Evolutionary conservation across 2,329 filamentous ascomycete species (phyloP).

Genomic region (Scytalidium lignicola): DNA sequence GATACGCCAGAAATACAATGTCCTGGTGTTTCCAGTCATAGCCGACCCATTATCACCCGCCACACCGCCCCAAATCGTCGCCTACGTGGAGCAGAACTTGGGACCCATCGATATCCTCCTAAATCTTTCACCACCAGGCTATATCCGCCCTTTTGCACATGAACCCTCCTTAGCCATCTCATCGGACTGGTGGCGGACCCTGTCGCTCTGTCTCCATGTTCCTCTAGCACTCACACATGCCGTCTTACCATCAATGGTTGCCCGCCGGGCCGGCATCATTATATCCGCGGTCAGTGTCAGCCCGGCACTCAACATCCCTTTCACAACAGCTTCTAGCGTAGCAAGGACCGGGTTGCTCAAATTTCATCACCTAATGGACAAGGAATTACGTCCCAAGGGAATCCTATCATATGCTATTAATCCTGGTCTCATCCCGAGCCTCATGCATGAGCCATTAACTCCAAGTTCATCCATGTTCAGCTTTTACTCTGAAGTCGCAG

Average conservation of each 20-base stretch:
- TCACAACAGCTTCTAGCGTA: slow-evolving; percentile 8
- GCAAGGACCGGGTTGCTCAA: slow-evolving; percentile 15
- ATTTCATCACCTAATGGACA: slow-evolving; percentile 17
- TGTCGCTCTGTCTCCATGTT: slow-evolving; percentile 2
- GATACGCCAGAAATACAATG: slow-evolving; percentile 13
- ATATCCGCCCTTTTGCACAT: neutral
- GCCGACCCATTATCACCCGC: slow-evolving; percentile 1
- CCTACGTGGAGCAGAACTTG: neutral
- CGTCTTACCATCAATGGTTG: slow-evolving; percentile 16
- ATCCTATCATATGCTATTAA: slow-evolving; percentile 15
- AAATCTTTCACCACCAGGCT: slow-evolving; percentile 1
- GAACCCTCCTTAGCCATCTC: neutral
- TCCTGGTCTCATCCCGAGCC: slow-evolving; percentile 11
- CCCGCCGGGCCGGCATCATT: slow-evolving; percentile 12
- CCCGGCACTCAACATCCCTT: slow-evolving; percentile 8
- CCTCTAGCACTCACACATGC: slow-evolving; percentile 13
- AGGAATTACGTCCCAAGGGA: slow-evolving; percentile 15
- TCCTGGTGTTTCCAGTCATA: neutral
- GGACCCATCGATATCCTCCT: slow-evolving; percentile 1
- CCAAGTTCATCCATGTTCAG: neutral
- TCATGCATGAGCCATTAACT: neutral
- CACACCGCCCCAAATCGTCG: neutral
- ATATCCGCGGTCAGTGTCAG: slow-evolving; percentile 10
- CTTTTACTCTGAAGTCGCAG: neutral
- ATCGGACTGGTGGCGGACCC: neutral